Percentiles rank a stretch among this genome's conserved stretches.
phyloP scores from a whole-genome alignment of 768 basidiomycete species.

The Strobilomyces echinocephalus region DNA sequence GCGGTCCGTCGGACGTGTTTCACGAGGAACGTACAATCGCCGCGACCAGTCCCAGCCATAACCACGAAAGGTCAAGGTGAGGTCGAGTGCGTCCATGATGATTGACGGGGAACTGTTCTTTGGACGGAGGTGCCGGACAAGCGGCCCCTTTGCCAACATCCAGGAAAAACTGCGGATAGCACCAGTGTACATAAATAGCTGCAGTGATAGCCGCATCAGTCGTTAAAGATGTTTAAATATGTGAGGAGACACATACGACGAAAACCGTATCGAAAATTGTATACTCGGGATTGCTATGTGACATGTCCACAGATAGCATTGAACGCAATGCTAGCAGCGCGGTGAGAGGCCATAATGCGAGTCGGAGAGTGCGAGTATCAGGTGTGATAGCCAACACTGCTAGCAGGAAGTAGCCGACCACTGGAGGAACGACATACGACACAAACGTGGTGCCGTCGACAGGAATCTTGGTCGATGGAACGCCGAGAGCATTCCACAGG shows the following conservation, averaged over 20 bases:
- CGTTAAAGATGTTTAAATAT: too few species aligned
- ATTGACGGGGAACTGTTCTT: neutral
- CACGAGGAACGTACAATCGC: neutral
- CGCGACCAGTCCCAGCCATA: neutral
- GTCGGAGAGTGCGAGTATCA: neutral
- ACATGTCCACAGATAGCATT: neutral
- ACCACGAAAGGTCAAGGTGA: neutral
- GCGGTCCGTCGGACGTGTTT: neutral
- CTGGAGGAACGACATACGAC: neutral
- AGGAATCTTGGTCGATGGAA: neutral
- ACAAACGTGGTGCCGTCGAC: neutral
- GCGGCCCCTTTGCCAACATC: neutral
- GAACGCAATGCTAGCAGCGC: neutral
- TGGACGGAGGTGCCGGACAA: slow-evolving; percentile 1
- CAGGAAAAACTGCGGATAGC: neutral
- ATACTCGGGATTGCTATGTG: neutral
- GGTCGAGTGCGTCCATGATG: slow-evolving; percentile 2
- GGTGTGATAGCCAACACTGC: slow-evolving; percentile 1
- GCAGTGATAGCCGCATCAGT: neutral
- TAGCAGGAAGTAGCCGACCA: neutral
- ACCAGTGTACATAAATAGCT: neutral
- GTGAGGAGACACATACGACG: neutral
- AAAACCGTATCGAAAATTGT: neutral
- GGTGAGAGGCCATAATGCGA: slow-evolving; percentile 1
- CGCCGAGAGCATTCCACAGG: neutral